phyloP scores from a whole-genome alignment of 495 filamentous ascomycete species.

The Penicillium arizonense region DNA sequence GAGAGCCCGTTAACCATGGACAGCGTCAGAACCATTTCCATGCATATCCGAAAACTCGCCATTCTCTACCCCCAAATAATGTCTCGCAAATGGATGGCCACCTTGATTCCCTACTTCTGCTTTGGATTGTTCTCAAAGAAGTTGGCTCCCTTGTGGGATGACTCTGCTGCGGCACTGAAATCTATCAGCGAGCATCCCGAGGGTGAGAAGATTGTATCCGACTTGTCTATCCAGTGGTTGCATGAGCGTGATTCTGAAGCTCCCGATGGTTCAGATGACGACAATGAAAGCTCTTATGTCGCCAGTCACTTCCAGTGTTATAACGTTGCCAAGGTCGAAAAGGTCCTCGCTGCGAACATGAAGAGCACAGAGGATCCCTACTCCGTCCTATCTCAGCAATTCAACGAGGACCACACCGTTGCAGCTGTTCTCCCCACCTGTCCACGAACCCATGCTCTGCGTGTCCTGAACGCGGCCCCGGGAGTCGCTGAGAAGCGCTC shows the following conservation, averaged over 20 bases:
- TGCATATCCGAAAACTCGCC: slow-evolving; percentile 79
- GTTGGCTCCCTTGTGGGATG: slow-evolving; percentile 80
- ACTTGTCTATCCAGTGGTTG: slow-evolving; percentile 79
- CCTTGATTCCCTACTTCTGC: slow-evolving; percentile 74
- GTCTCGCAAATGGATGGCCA: slow-evolving; percentile 61
- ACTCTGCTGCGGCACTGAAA: slow-evolving; percentile 70
- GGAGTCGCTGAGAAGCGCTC: slow-evolving; percentile 81
- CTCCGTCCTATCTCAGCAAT: slow-evolving; percentile 26
- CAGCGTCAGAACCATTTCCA: slow-evolving; percentile 69
- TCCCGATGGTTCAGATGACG: slow-evolving; percentile 20
- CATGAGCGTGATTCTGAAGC: slow-evolving; percentile 48
- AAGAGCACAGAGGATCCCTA: slow-evolving; percentile 18
- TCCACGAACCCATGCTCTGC: slow-evolving; percentile 73
- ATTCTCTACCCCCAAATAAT: slow-evolving; percentile 54
- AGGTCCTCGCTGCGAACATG: slow-evolving; percentile 34
- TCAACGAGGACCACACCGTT: slow-evolving; percentile 34
- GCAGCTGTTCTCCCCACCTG: slow-evolving; percentile 35
- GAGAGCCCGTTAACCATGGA: slow-evolving; percentile 73
- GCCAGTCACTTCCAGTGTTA: slow-evolving; percentile 72
- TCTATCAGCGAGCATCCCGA: slow-evolving; percentile 65
- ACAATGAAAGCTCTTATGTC: slow-evolving; percentile 28
- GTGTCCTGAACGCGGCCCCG: slow-evolving; percentile 71
- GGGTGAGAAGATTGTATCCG: slow-evolving; percentile 71
- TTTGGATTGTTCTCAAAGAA: slow-evolving; percentile 88
- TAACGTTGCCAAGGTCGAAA: slow-evolving; percentile 62